phyloP scores from a whole-genome alignment of 139 green algal species.

The Chlorella sp. region DNA sequence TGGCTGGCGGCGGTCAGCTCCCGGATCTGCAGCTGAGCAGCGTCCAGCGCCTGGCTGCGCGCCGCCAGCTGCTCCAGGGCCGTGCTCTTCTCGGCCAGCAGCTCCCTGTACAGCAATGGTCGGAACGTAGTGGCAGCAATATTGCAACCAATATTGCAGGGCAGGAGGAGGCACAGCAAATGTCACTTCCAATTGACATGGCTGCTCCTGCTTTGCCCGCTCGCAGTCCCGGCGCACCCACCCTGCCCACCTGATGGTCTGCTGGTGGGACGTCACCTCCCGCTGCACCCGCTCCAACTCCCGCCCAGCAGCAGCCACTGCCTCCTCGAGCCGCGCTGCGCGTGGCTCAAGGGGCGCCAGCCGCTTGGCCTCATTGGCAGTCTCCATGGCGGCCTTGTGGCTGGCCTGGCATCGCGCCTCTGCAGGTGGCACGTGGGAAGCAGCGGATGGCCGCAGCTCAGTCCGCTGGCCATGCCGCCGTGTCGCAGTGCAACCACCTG shows the following conservation, averaged over 20 bases:
- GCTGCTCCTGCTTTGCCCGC: no score
- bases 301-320: not conserved
- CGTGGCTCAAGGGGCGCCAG: slow-evolving; percentile 11
- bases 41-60: slow-evolving; percentile 27
- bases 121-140: no score
- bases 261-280: slow-evolving; percentile 27
- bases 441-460: not conserved
- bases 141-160: no score
- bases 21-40: slow-evolving; percentile 1
- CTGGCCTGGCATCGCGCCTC: not conserved
- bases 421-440: not conserved
- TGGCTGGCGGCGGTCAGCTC: slow-evolving; percentile 6
- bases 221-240: no score
- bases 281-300: slow-evolving; percentile 29
- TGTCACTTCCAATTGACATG: no score
- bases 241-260: not conserved
- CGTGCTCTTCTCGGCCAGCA: slow-evolving; percentile 37
- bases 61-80: slow-evolving; percentile 43
- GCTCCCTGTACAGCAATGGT: slow-evolving; percentile 1
- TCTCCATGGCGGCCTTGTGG: slow-evolving; percentile 15
- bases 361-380: slow-evolving; percentile 22
- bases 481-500: no score
- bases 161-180: no score
- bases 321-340: not conserved
- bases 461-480: no score